Evolutionary conservation across 495 filamentous ascomycete genomes (phyloP).

Genomic region (Hypoxylon fuscum): DNA sequence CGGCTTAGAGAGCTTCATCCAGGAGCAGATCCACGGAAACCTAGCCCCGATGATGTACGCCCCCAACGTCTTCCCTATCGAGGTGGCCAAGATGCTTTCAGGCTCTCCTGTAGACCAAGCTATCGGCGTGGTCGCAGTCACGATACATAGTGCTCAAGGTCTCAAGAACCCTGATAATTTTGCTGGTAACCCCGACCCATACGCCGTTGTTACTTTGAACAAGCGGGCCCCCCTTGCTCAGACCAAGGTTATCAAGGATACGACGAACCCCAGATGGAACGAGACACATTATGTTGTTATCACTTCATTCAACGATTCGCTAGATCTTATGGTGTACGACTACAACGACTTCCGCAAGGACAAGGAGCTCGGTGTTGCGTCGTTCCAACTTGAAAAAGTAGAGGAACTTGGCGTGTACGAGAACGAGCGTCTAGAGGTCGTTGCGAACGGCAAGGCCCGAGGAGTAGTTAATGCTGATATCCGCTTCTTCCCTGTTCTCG

Average conservation of each 20-base stretch:
- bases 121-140: constrained; percentile 92
- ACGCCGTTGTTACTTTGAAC: constrained; percentile 87
- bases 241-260: constrained; percentile 89
- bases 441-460: constrained; percentile 81
- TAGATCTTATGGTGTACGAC: constrained; percentile 86
- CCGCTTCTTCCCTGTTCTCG: constrained; percentile 93
- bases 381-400: constrained; percentile 83
- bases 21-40: constrained; percentile 93
- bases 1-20: constrained; percentile 89
- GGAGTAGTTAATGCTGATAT: constrained; percentile 83
- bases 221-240: constrained; percentile 78
- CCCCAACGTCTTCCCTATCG: constrained; percentile 97
- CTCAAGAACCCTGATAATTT: constrained; percentile 96
- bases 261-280: constrained; percentile 88
- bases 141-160: constrained; percentile 87
- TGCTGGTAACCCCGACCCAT: constrained; percentile 92
- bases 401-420: constrained; percentile 80
- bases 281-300: constrained; percentile 96
- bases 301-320: constrained; percentile 83
- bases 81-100: constrained; percentile 98
- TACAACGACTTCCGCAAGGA: constrained; percentile 97
- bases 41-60: constrained; percentile 96
- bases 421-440: constrained; percentile 83
- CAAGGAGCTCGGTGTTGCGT: constrained; percentile 88
- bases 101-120: constrained; percentile 93